Evolutionary conservation across 106 monocot genomes (phyloP).

Genomic region (Dioscorea dumetorum): DNA sequence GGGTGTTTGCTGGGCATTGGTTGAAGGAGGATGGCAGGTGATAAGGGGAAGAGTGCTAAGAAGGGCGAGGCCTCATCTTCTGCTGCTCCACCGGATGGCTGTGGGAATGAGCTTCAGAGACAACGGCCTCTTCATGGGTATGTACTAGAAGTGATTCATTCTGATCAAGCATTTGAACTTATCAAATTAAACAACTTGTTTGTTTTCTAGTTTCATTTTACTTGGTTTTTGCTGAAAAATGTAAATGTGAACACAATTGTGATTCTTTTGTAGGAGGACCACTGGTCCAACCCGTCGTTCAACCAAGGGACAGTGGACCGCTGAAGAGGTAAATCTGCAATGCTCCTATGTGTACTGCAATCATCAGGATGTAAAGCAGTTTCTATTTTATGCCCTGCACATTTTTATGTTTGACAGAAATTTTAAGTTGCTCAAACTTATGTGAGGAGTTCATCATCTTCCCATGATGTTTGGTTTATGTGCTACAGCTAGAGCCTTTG

Average conservation of each 20-base stretch:
- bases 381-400: too few species aligned
- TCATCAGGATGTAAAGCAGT: too few species aligned
- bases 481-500: too few species aligned
- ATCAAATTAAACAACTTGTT: too few species aligned
- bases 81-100: conserved; percentile 11
- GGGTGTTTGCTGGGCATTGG: not conserved
- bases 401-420: too few species aligned
- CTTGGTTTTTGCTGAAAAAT: not conserved
- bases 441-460: too few species aligned
- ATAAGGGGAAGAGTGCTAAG: conserved; percentile 12
- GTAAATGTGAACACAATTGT: not conserved
- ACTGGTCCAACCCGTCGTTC: conserved; percentile 59
- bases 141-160: too few species aligned
- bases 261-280: conserved; percentile 30
- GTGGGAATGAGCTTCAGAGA: conserved; percentile 16
- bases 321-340: conserved; percentile 38
- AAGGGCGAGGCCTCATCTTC: conserved; percentile 9
- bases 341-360: too few species aligned
- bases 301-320: conserved; percentile 59
- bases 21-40: conserved; percentile 12
- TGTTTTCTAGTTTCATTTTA: not conserved
- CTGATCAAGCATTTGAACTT: too few species aligned
- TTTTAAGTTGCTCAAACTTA: too few species aligned
- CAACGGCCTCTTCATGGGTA: conserved; percentile 40
- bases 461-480: too few species aligned